Evolutionary conservation across 495 filamentous ascomycete genomes (phyloP).

Genomic region (Apiosordaria backusii): DNA sequence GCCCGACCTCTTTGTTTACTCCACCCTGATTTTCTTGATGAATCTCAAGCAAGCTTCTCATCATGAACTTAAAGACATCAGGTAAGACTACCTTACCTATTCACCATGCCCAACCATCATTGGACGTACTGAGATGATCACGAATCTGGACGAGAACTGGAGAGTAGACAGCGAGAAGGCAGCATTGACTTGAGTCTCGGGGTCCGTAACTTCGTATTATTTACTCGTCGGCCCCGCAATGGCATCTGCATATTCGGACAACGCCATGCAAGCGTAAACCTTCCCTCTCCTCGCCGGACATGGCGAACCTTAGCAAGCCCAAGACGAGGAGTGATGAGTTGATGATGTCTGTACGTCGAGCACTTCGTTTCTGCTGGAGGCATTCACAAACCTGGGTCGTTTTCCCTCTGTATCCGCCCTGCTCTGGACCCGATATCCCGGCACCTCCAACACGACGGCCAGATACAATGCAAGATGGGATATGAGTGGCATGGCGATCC

Average conservation of each 20-base stretch:
- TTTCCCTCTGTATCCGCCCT: background rate
- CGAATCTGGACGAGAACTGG: too few relatives aligned
- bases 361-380: background rate
- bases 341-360: background rate
- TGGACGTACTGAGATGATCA: too few relatives aligned
- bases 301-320: background rate
- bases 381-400: too few relatives aligned
- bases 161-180: too few relatives aligned
- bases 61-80: background rate
- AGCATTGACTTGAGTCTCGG: too few relatives aligned
- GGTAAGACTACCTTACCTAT: background rate
- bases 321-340: background rate
- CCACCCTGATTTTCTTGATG: background rate
- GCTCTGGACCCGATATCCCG: background rate
- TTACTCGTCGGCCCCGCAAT: background rate
- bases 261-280: background rate
- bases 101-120: background rate
- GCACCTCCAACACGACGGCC: background rate
- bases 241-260: background rate
- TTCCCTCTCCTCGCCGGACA: background rate
- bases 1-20: background rate
- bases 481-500: conserved; percentile 13
- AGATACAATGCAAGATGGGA: conserved; percentile 16
- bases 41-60: background rate
- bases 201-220: too few relatives aligned